A percentile compares a stretch with the other conserved stretches of the same genome.
These are phyloP conservation scores for Blastobotrys capitulatus DNA, from an alignment of 1,139 yeast species.

Conservation along the genomic window DNA sequence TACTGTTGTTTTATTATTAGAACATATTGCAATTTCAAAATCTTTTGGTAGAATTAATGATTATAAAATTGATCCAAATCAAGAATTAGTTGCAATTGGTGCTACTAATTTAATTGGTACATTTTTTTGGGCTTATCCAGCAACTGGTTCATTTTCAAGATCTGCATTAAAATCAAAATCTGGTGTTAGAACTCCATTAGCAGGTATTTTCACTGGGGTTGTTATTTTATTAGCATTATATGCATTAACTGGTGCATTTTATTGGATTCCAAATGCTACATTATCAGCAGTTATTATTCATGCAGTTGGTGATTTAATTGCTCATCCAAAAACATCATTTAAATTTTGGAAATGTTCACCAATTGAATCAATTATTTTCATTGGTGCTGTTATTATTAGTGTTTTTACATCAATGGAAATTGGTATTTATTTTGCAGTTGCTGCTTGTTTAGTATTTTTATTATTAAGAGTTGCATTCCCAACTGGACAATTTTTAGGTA, in stretches of 20 bases:
- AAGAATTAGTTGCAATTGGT: constrained; percentile 92
- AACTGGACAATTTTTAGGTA: constrained; percentile 76
- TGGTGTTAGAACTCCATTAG: constrained; percentile 92
- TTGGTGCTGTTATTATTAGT: constrained; percentile 71
- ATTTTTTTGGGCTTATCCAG: constrained; percentile 89
- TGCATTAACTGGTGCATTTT: constrained; percentile 76
- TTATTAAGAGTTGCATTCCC: constrained; percentile 76
- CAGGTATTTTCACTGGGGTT: constrained; percentile 86
- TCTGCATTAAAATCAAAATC: constrained; percentile 92
- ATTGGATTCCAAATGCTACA: constrained; percentile 85
- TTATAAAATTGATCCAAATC: constrained; percentile 87
- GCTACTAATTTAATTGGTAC: constrained; percentile 86
- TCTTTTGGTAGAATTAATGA: constrained; percentile 91
- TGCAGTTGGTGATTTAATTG: constrained; percentile 87
- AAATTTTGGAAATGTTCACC: constrained; percentile 75
- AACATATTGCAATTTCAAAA: constrained; percentile 90
- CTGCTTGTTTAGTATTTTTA: constrained; percentile 73
- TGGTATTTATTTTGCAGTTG: constrained; percentile 87
- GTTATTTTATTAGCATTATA: constrained; percentile 76
- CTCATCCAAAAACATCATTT: constrained; percentile 66
- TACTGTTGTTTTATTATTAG: constrained; percentile 71
- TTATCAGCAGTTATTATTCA: constrained; percentile 85
- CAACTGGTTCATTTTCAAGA: constrained; percentile 94
- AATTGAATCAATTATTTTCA: constrained; percentile 67
- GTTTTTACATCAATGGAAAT: constrained; percentile 78